Base-by-base conservation (phyloP, 2,329 filamentous ascomycete genomes). In the Penicillium decumbens region DNA sequence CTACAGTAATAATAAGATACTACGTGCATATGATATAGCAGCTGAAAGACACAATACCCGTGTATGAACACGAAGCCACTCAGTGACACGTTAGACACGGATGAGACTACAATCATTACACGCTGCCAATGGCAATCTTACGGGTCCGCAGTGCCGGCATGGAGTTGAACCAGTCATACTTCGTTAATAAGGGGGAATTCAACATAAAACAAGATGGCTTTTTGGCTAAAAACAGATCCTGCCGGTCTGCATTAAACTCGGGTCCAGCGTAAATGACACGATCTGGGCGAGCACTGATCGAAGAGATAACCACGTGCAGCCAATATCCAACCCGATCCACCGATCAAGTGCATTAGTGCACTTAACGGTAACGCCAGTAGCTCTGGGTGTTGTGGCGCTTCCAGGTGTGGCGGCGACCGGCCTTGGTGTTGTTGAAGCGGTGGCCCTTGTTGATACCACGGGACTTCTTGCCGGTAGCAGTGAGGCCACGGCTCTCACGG, bases 331-430 rank as follows among this genome's bases (percentile, higher is more conserved):
- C 54, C 49, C 50, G 61, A 55, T 62, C 59, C 61, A 56, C 63
- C 55, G 38, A 20, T 30, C 47, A 55, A 59, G 60, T 59, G 60
- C 58, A 56, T 52, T 51, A 59, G 53, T 59, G 65, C 65, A 55
- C 59, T 62, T 75, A 95, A 80, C 91, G 85, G 88, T 96, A 96
- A 78, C 91, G 85, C 91, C 92, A 96, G 76, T 95, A 89, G 71
- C 88, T 95, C 75, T 95, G 86, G 77, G 92, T 98, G 88, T 98
- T 98, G 84, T 95, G 90, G 76, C 88, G 85, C 89, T 95, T 95
- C 95, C 93, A 98, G 76, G 92, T 98, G 90, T 98, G 96, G 83
- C 95, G 92, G 78, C 93, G 85, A 72, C 93, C 93, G 69, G 90
- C 88, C 67, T 81, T 82, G 77, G 93, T 98, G 84, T 98, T 95